Base-by-base conservation (phyloP, 768 basidiomycete species). In the Lentinula aciculospora region DNA sequence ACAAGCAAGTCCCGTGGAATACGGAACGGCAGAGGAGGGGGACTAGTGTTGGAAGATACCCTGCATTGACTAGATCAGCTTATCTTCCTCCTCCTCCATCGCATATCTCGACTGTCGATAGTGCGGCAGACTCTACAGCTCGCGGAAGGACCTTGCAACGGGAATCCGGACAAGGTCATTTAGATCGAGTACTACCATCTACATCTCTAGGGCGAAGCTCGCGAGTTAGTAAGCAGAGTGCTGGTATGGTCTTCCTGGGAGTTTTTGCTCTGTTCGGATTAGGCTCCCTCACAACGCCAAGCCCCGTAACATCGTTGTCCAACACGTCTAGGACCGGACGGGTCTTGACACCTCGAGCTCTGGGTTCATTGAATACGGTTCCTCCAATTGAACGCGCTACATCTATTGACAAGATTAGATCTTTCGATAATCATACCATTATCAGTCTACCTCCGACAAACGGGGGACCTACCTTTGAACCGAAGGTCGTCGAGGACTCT, bases 191-290 rank as follows among this genome's bases (percentile, higher is more conserved):
- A 40, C 58, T 68, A 57, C 36, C 67, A 7, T 57, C 62, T 2
- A 63, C 60, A 21, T 60, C 69, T 2, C 62, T 65, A 23, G 67
- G 71, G n/a, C 73, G 76, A 34, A 70, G 73, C 58, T 87, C 86
- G n/a, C 77, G 85, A 60, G 83, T 84, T 7, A 87, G 84, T 63
- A 80, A 84, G 60, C 80, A 83, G 60, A 82, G 87, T 29, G 86
- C 88, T 4, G 84, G 84, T 2, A 86, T 96, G 75, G 82, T 95
- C 19, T 91, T 97, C 63, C 75, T 97, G 61, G 82, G 89, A 36
- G 76, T 82, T 10, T 92, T 90, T 74, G 76, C 85, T 10, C 71
- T 97, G 59, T 86, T 92, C 62, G 79, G 90, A 0, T 65, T 91
- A 12, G 85, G 87, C 2, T 74, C 79, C 29, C 67, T 85, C 49